Percentiles rank a stretch among this genome's conserved stretches.
Evolutionary conservation across 169 alveolate species (phyloP).

Genomic region (Eimeria acervulina): DNA sequence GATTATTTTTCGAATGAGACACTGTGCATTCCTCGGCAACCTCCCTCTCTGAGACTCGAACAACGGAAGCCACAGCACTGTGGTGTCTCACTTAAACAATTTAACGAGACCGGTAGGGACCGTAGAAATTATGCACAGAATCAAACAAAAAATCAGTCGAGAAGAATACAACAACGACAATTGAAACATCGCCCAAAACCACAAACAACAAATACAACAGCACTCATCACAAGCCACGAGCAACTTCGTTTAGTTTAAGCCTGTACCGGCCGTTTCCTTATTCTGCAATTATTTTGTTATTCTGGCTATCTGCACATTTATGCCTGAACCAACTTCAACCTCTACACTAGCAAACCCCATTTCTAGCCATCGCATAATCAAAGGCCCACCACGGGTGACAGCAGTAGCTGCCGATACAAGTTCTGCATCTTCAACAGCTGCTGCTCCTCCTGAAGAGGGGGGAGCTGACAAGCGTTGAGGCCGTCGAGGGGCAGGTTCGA

Average conservation of each 20-base stretch:
- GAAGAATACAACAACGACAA: not conserved
- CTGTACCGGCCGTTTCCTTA: too few species aligned
- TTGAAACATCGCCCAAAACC: not conserved
- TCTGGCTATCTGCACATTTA: not conserved
- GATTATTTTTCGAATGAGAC: not conserved
- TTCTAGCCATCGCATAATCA: not conserved
- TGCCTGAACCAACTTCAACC: not conserved
- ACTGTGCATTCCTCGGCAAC: not conserved
- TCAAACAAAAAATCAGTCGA: not conserved
- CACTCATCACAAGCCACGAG: not conserved
- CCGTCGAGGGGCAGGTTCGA: slow-evolving; percentile 32
- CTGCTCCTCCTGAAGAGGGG: not conserved
- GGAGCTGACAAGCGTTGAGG: not conserved
- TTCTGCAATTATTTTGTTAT: not conserved
- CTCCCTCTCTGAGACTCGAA: not conserved
- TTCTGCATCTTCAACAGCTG: not conserved
- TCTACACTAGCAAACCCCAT: not conserved
- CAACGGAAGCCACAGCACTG: not conserved
- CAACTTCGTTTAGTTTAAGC: not conserved
- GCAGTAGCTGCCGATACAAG: too few species aligned
- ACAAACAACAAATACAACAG: not conserved
- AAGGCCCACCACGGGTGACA: not conserved
- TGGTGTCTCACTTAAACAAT: not conserved
- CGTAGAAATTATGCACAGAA: not conserved
- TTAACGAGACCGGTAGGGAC: too few species aligned